Base-by-base conservation (phyloP, 306 rosid genomes). In the Pterocarpus macrocarpus region DNA sequence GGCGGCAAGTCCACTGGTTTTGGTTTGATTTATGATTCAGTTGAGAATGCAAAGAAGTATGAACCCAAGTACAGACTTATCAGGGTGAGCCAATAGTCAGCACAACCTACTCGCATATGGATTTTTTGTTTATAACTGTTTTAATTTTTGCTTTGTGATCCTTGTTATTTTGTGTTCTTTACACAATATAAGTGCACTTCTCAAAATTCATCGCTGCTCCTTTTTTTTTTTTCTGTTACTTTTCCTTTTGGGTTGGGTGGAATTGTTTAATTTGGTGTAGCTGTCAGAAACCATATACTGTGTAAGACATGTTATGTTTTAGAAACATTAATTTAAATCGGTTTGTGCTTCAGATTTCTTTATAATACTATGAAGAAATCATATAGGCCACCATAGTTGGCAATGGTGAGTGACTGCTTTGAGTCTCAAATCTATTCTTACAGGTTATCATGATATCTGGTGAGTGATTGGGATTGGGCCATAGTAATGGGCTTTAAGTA, bases 1-100 rank as follows among this genome's bases (percentile, higher is more conserved):
- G 99, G 99, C 72, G 97, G 99, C 7, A 95, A 95, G 83, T 91
- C 97, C 2, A 92, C 97, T 7, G 98, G 97, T 11, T 95, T 92
- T 59, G 98, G 98, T 30, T 87, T 95, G 90, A 95, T 95, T 36
- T 95, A 91, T 47, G 97, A 92, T 63, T 79, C 97, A 1, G 94
- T 95, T 16, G 97, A 95, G 16, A 91, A 86, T 11, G 98, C 98
- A 0, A 95, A 95, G 92, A 95, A 90, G 84, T 95, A 77, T 7
- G 98, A 95, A 79, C 98, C 98, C 16, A 95, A 95, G 85, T 91
- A 91, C 87, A 91, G 97, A 69, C 94, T 95, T 14, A 86, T 92
- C 82, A 95, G 99, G 97, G 98, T 94, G 76, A 86, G 87, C 85
- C 3, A 30, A 4, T 12, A 3, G 50, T 75, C n/a, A 12, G 2